Percentiles rank a stretch among this genome's conserved stretches.
phyloP scores from a whole-genome alignment of 2,329 filamentous ascomycete species.

The Arthroderma sp. region DNA sequence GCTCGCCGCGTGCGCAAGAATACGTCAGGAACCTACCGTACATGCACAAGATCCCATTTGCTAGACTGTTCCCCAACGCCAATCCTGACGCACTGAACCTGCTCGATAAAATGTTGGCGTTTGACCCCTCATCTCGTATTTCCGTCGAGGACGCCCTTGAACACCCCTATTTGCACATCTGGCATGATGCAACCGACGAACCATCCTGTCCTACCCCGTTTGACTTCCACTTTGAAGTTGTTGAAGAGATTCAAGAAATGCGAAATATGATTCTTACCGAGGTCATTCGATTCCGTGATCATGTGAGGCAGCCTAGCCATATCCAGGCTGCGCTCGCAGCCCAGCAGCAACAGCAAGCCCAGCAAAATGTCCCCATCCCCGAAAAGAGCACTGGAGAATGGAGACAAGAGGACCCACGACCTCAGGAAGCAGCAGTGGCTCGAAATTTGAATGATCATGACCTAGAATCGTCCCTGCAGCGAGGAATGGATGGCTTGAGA shows the following conservation, averaged over 20 bases:
- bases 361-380: conserved; percentile 47
- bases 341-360: conserved; percentile 29
- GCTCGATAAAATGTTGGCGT: conserved; percentile 92
- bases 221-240: conserved; percentile 96
- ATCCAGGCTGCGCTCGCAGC: conserved; percentile 23
- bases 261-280: conserved; percentile 95
- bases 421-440: conserved; percentile 40
- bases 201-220: conserved; percentile 86
- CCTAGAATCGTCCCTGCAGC: conserved; percentile 39
- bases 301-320: conserved; percentile 40
- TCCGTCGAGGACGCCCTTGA: conserved; percentile 90
- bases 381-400: conserved; percentile 43
- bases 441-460: conserved; percentile 33
- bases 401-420: conserved; percentile 48
- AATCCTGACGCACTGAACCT: conserved; percentile 94
- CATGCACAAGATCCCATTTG: conserved; percentile 90
- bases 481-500: conserved; percentile 40
- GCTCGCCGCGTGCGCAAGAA: conserved; percentile 88
- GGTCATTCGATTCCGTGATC: conserved; percentile 67
- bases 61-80: conserved; percentile 76
- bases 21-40: conserved; percentile 93
- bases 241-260: conserved; percentile 91
- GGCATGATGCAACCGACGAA: conserved; percentile 96
- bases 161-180: conserved; percentile 92
- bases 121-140: conserved; percentile 87